Base-by-base conservation (phyloP, 2,329 filamentous ascomycete species). In the Grosmannia clavigera region DNA sequence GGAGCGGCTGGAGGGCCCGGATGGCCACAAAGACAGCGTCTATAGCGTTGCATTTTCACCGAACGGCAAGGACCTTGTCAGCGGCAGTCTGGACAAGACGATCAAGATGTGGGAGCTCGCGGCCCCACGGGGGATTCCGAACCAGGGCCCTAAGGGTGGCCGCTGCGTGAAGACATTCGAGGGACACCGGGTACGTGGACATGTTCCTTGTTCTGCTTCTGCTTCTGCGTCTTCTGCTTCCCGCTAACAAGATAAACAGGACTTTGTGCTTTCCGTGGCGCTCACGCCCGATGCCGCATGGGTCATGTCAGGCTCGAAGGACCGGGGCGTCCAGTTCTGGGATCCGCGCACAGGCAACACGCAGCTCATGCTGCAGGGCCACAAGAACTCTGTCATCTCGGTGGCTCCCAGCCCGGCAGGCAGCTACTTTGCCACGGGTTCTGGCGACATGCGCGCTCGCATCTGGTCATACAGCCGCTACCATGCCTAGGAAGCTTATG, bases 101-200 rank as follows among this genome's bases (percentile, higher is more conserved):
- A 97, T 97, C 79, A 96, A 96, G 79, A 95, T 97, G 87, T 99
- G 94, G 92, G 92, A 96, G 77, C 81, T 99, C 57, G 86, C 82
- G 60, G 82, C 87, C 27, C 83, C 86, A 53, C 82, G 88, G 66
- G 82, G 85, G 67, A 81, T 85, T 61, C 80, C 83, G 55, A 83
- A 81, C 69, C 80, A 82, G 53, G 83, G 81, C 38, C 81, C 86
- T 10, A 95, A 94, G 78, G 87, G 88, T 43, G 92, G 94, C 67
- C 90, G 95, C 72, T 97, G 94, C 71, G 86, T 96, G 68, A 90
- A 92, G 77, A 97, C 92, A 1, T 99, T 97, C 68, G 94, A 97
- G 70, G 94, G 94, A 57, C 94, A 99, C 75, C 88, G 95, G 74
- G 88, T 91, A 79, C 72, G 80, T 56, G 16, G 43, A 22, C 31